Conservation (phyloP, 768 basidiomycete species). For the Boletus sp. region DNA sequence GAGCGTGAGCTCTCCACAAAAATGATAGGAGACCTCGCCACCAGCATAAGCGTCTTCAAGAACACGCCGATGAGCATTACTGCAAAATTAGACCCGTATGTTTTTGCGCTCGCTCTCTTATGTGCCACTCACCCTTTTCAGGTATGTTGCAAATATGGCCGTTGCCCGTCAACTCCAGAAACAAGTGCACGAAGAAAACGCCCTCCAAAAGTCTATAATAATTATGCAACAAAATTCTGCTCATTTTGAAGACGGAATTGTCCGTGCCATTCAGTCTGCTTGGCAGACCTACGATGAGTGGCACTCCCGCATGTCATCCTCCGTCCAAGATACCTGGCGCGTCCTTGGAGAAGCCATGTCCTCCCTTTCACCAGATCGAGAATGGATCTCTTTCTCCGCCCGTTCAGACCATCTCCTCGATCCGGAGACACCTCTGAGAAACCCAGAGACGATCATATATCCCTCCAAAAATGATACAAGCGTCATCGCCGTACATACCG, state of each 20-base stretch:
- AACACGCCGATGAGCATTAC: conserved; percentile 89
- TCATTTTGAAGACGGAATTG: conserved; percentile 95
- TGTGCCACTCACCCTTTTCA: conserved; percentile 20
- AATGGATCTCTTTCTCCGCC: conserved; percentile 96
- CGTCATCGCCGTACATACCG: conserved; percentile 82
- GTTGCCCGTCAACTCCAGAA: conserved; percentile 81
- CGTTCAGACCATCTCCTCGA: conserved; percentile 93
- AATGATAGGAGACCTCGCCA: conserved; percentile 82
- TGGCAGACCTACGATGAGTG: conserved; percentile 98
- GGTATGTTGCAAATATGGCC: conserved; percentile 64
- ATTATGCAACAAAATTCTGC: conserved; percentile 98
- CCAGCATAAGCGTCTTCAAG: conserved; percentile 86
- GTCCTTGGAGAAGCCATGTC: conserved; percentile 70
- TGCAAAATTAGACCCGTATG: conserved; percentile 37
- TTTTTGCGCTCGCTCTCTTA: not conserved
- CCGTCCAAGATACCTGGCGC: conserved; percentile 74
- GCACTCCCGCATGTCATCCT: conserved; percentile 73
- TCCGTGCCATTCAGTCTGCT: conserved; percentile 90
- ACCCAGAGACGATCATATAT: conserved; percentile 73
- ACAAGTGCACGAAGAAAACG: conserved; percentile 96
- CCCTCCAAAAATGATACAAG: conserved; percentile 89
- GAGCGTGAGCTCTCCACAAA: conserved; percentile 84
- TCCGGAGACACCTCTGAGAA: conserved; percentile 91
- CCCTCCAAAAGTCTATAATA: conserved; percentile 94
- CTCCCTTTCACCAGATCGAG: conserved; percentile 77